A percentile compares a stretch with the other conserved stretches of the same genome.
Evolutionary conservation across 179 eudicot genomes (phyloP).

Genomic region (Spergularia azorica): DNA sequence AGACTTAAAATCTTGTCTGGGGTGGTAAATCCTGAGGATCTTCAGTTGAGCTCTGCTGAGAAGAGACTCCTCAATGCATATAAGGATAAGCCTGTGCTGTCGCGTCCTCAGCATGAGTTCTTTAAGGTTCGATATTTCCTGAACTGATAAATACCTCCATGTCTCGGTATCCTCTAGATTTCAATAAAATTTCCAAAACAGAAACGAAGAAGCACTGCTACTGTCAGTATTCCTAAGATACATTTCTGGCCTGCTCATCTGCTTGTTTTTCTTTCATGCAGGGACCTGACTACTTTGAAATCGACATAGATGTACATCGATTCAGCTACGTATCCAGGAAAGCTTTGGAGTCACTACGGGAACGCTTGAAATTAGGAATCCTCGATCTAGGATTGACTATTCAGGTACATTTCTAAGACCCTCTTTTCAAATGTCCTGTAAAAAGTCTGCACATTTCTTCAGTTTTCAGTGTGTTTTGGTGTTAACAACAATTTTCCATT

Average conservation of each 20-base stretch:
- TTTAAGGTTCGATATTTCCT: constrained; percentile 34
- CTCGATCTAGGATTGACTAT: constrained; percentile 55
- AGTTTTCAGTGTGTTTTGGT: not conserved
- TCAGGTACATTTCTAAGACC: constrained; percentile 35
- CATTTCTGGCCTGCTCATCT: not conserved
- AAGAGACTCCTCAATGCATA: constrained; percentile 53
- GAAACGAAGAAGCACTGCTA: not conserved
- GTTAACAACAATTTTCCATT: not conserved
- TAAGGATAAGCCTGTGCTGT: constrained; percentile 50
- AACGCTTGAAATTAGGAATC: constrained; percentile 43
- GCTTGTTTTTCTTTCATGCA: constrained; percentile 12
- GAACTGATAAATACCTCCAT: not conserved
- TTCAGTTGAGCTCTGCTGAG: constrained; percentile 47
- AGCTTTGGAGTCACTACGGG: constrained; percentile 48
- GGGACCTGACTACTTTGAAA: constrained; percentile 56
- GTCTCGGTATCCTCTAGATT: no score
- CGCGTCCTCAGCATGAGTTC: constrained; percentile 54
- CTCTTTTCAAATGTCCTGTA: not conserved
- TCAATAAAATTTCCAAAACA: no score
- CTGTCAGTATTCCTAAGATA: not conserved
- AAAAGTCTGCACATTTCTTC: not conserved
- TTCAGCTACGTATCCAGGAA: constrained; percentile 53
- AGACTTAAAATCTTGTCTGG: constrained; percentile 48
- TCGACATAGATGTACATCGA: constrained; percentile 55
- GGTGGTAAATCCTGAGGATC: constrained; percentile 49